Conservation (phyloP, 441 rosid genomes). For the Manihot esculenta region DNA sequence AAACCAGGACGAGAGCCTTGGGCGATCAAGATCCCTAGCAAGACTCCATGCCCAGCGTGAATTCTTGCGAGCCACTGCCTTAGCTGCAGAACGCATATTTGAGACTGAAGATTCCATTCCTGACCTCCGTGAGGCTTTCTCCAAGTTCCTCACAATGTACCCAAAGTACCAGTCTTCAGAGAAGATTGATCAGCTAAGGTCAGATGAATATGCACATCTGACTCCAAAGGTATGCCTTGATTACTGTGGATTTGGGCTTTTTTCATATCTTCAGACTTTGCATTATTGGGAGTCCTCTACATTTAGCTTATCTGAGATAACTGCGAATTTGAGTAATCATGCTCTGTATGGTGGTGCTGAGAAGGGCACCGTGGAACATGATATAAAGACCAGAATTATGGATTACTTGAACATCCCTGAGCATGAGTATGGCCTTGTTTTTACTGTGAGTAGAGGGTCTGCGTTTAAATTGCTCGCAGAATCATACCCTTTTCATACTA, state of each 20-base stretch:
- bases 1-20: conserved; percentile 61
- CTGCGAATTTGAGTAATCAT: conserved; percentile 95
- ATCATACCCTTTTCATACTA: conserved; percentile 86
- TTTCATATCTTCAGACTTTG: conserved; percentile 78
- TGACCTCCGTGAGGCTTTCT: conserved; percentile 56
- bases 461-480: conserved; percentile 88
- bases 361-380: conserved; percentile 85
- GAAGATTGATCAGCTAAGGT: conserved; percentile 78
- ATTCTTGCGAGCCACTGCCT: conserved; percentile 83
- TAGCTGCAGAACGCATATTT: conserved; percentile 66
- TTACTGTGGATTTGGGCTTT: conserved; percentile 95
- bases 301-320: conserved; percentile 91
- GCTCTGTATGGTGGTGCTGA: conserved; percentile 96
- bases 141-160: conserved; percentile 81
- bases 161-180: conserved; percentile 80
- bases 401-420: conserved; percentile 96
- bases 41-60: conserved; percentile 92
- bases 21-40: conserved; percentile 90
- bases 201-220: conserved; percentile 74
- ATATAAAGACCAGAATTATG: conserved; percentile 86
- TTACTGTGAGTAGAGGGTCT: conserved; percentile 95
- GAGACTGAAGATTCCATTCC: conserved; percentile 74
- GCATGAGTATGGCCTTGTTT: conserved; percentile 93
- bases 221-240: conserved; percentile 98
- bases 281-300: conserved; percentile 96